Percentiles rank a stretch among this genome's conserved stretches.
Evolutionary conservation across 2,329 filamentous ascomycete species (phyloP).

Genomic region (Cladobotryum protrusum): DNA sequence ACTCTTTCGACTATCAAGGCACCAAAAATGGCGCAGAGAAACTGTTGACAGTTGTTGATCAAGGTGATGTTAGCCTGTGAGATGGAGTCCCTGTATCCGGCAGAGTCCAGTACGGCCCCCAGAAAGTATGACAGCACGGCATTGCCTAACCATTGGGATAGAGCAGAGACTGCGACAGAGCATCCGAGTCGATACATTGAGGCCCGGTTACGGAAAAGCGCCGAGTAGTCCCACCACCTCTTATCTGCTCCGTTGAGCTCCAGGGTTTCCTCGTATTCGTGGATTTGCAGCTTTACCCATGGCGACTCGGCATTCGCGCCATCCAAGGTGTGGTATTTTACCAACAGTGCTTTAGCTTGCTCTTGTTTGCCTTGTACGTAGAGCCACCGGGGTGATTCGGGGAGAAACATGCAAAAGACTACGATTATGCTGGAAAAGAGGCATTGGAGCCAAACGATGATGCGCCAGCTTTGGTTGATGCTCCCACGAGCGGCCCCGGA

Average conservation of each 20-base stretch:
- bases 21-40: constrained; percentile 43
- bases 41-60: constrained; percentile 45
- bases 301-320: constrained; percentile 37
- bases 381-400: constrained; percentile 38
- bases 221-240: constrained; percentile 42
- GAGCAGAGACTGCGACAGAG: constrained; percentile 33
- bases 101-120: constrained; percentile 41
- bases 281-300: constrained; percentile 40
- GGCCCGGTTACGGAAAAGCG: constrained; percentile 36
- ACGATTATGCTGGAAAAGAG: constrained; percentile 35
- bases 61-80: constrained; percentile 44
- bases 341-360: constrained; percentile 29
- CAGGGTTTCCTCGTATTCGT: constrained; percentile 38
- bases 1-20: constrained; percentile 43
- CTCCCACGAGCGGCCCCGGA: constrained; percentile 42
- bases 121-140: constrained; percentile 45
- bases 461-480: constrained; percentile 30
- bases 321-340: constrained; percentile 31
- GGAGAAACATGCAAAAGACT: constrained; percentile 30
- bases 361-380: constrained; percentile 35
- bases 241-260: constrained; percentile 39
- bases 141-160: constrained; percentile 42
- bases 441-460: constrained; percentile 39
- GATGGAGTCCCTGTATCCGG: constrained; percentile 36
- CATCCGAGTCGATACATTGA: constrained; percentile 35